A percentile compares a stretch with the other conserved stretches of the same genome.
Evolutionary conservation across 192 early-diverging fungal species (phyloP).

Genomic region (Coemansia sp.): DNA sequence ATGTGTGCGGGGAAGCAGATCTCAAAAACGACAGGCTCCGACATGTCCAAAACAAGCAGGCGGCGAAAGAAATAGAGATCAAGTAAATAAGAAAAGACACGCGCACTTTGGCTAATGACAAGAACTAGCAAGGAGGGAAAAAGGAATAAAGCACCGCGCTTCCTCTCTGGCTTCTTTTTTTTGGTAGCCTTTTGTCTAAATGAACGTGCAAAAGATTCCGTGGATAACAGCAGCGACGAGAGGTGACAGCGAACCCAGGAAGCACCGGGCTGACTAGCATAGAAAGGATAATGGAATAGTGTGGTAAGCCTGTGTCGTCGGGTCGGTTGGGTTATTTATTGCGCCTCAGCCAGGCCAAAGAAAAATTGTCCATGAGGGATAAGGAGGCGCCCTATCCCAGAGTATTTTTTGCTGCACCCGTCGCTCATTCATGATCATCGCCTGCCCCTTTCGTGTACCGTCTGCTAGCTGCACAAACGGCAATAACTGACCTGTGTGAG

Average conservation of each 20-base stretch:
- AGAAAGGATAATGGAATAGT: background rate
- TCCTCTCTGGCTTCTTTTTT: background rate
- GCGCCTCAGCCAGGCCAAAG: background rate
- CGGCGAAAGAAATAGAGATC: background rate
- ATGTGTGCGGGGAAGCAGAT: conserved; percentile 55
- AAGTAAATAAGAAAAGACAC: background rate
- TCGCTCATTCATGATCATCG: conserved; percentile 7
- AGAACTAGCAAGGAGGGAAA: background rate
- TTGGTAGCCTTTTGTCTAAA: background rate
- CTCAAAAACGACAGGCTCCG: conserved; percentile 48
- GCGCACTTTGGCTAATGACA: background rate
- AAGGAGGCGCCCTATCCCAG: background rate
- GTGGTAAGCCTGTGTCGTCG: background rate
- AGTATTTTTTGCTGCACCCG: conserved; percentile 3
- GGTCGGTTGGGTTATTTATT: background rate
- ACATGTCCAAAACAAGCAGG: conserved; percentile 17
- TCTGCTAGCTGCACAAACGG: background rate
- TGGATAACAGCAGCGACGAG: background rate
- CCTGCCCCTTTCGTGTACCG: background rate
- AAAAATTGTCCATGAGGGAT: background rate
- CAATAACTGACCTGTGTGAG: background rate
- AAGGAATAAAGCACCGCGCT: background rate
- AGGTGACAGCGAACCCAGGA: background rate
- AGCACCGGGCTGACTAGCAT: background rate
- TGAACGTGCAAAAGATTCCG: background rate